These are phyloP conservation scores for Colletotrichum sp. DNA, from an alignment of 2,329 filamentous ascomycete genomes.

Conservation along the genomic window DNA sequence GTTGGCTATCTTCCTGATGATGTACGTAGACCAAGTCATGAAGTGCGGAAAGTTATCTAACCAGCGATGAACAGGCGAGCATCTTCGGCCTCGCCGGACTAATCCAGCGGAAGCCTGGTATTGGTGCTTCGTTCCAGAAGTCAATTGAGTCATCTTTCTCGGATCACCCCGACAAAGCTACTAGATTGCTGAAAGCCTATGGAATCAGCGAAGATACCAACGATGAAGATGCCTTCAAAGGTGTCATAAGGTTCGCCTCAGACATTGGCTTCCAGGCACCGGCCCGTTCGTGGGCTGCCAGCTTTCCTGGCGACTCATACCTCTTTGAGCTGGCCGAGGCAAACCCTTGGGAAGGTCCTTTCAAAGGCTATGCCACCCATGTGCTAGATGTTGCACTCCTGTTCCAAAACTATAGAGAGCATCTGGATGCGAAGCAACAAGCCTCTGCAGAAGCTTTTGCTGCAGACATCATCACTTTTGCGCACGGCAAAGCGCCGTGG, in stretches of 20 bases:
- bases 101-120: background rate
- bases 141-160: background rate
- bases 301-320: background rate
- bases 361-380: conserved; percentile 43
- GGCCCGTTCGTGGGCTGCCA: background rate
- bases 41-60: background rate
- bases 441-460: conserved; percentile 37
- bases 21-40: background rate
- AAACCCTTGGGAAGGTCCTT: conserved; percentile 50
- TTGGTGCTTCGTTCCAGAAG: background rate
- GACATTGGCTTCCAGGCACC: background rate
- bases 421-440: conserved; percentile 34
- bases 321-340: conserved; percentile 47
- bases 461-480: conserved; percentile 41
- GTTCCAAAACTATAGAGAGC: conserved; percentile 50
- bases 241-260: background rate
- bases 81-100: background rate
- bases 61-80: background rate
- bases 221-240: background rate
- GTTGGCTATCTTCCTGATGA: background rate
- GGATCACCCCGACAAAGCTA: background rate
- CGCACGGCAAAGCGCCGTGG: conserved; percentile 32
- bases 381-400: conserved; percentile 50
- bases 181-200: background rate
- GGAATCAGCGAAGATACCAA: background rate